phyloP scores from a whole-genome alignment of 805 yeast genomes.

The Pichia exigua region DNA sequence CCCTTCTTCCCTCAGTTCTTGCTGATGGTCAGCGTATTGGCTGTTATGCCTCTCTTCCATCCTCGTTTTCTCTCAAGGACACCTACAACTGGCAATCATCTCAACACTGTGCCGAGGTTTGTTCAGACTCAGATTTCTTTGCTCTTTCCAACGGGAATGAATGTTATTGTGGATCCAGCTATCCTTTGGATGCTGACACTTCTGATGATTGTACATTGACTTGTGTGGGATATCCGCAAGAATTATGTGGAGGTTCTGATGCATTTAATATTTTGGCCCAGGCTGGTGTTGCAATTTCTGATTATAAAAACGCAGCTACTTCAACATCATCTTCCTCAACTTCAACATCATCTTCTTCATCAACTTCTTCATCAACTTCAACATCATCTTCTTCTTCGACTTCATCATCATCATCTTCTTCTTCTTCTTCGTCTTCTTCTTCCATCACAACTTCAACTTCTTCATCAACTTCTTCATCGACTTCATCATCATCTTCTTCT shows the following conservation, averaged over 20 bases:
- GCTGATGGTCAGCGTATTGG: slow-evolving; percentile 22
- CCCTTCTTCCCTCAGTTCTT: background rate
- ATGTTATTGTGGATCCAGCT: slow-evolving; percentile 61
- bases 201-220: slow-evolving; percentile 32
- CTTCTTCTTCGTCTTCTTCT: background rate
- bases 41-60: slow-evolving; percentile 32
- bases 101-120: slow-evolving; percentile 39
- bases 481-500: background rate
- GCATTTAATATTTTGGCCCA: slow-evolving; percentile 38
- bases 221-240: slow-evolving; percentile 59
- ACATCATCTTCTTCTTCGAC: slow-evolving; percentile 14
- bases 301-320: background rate
- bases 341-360: background rate
- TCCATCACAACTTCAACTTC: slow-evolving; percentile 3
- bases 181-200: slow-evolving; percentile 25
- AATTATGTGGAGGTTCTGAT: slow-evolving; percentile 50
- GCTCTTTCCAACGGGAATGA: slow-evolving; percentile 46
- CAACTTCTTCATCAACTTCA: background rate
- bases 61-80: slow-evolving; percentile 36
- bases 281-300: background rate
- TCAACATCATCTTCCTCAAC: slow-evolving; percentile 11
- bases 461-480: slow-evolving; percentile 8
- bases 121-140: slow-evolving; percentile 36
- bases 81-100: slow-evolving; percentile 52
- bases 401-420: background rate